Conservation (phyloP, 1,284 basidiomycete species). For the Polyporus tsugae region DNA sequence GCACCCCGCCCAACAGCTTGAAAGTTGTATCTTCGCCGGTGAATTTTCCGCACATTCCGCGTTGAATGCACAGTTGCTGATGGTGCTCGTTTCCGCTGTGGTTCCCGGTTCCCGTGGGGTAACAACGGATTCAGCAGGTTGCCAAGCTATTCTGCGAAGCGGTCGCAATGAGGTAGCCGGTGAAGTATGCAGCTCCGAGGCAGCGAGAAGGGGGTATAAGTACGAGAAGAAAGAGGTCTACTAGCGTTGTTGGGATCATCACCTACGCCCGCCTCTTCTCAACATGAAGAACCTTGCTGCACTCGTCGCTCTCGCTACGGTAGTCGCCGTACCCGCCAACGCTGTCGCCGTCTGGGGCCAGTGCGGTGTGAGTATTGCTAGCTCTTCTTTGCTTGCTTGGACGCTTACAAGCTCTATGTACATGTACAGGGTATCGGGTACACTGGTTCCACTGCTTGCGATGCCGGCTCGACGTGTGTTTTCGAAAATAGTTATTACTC, state of each 20-base stretch:
- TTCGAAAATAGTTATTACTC: slow-evolving; percentile 37
- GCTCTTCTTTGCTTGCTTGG: background rate
- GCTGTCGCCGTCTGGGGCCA: slow-evolving; percentile 40
- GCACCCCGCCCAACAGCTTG: background rate
- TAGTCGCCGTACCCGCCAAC: slow-evolving; percentile 34
- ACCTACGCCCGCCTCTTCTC: background rate
- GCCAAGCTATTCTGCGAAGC: background rate
- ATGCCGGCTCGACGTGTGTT: slow-evolving; percentile 32
- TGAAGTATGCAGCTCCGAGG: slow-evolving; percentile 5
- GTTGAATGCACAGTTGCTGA: slow-evolving; percentile 15
- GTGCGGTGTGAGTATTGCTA: slow-evolving; percentile 21
- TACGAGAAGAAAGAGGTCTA: background rate
- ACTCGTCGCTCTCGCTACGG: slow-evolving; percentile 38
- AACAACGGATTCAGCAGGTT: background rate
- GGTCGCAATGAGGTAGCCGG: background rate
- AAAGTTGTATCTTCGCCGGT: slow-evolving; percentile 1
- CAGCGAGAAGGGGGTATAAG: slow-evolving; percentile 12
- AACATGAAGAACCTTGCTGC: slow-evolving; percentile 40
- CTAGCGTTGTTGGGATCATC: background rate
- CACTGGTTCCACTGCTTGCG: slow-evolving; percentile 36
- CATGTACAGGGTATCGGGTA: slow-evolving; percentile 32
- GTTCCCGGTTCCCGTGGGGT: slow-evolving; percentile 3
- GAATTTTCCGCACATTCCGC: slow-evolving; percentile 22
- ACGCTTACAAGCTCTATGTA: background rate
- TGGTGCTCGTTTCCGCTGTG: slow-evolving; percentile 5